These are phyloP conservation scores for Scedosporium minutisporum DNA, from an alignment of 2,329 filamentous ascomycete genomes.

Conservation along the genomic window DNA sequence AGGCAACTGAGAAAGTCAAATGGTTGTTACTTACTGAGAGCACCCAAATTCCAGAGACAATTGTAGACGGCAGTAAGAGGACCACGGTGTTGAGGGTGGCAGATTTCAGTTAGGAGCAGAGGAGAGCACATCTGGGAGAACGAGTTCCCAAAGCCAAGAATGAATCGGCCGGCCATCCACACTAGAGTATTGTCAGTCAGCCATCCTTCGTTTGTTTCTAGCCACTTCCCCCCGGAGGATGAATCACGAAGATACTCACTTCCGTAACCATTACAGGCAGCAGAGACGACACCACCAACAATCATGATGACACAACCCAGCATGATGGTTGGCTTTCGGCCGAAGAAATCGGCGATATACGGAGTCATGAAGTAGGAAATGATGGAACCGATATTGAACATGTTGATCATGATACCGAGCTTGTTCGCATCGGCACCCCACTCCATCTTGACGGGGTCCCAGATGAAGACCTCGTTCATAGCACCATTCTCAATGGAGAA, in stretches of 20 bases:
- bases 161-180: slow-evolving; percentile 28
- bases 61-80: slow-evolving; percentile 59
- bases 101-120: slow-evolving; percentile 55
- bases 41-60: slow-evolving; percentile 56
- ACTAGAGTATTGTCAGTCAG: slow-evolving; percentile 15
- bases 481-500: slow-evolving; percentile 21
- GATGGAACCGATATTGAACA: slow-evolving; percentile 42
- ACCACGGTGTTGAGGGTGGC: slow-evolving; percentile 58
- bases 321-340: slow-evolving; percentile 34
- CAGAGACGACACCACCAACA: slow-evolving; percentile 29
- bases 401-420: slow-evolving; percentile 40
- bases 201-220: too few relatives aligned
- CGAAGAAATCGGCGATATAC: slow-evolving; percentile 32
- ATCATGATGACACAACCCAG: slow-evolving; percentile 36
- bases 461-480: slow-evolving; percentile 6
- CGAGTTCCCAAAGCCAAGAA: slow-evolving; percentile 56
- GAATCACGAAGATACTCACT: slow-evolving; percentile 22
- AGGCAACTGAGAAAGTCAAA: background rate
- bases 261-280: slow-evolving; percentile 31
- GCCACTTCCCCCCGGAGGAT: background rate
- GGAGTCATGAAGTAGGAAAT: slow-evolving; percentile 35
- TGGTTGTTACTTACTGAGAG: slow-evolving; percentile 18
- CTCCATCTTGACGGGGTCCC: background rate
- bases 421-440: slow-evolving; percentile 24
- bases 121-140: slow-evolving; percentile 55